Percentiles rank a stretch among this genome's conserved stretches.
Evolutionary conservation across 1,284 basidiomycete genomes (phyloP).

Genomic region (Malassezia globosa): DNA sequence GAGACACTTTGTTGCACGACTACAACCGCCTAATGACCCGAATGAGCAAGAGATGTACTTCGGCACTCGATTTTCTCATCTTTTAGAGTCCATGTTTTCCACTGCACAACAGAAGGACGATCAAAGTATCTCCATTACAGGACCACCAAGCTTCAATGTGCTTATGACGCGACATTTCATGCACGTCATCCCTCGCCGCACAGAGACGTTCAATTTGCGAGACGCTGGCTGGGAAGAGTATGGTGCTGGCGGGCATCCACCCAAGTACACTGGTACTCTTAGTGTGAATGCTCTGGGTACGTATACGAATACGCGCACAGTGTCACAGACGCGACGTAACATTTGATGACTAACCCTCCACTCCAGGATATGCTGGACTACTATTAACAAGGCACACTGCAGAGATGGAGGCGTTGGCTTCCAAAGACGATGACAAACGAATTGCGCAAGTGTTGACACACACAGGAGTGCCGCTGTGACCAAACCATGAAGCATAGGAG

Average conservation of each 20-base stretch:
- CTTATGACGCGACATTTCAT: conserved; percentile 36
- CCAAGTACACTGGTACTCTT: conserved; percentile 18
- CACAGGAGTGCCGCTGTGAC: conserved; percentile 3
- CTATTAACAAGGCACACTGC: conserved; percentile 27
- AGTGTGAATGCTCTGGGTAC: conserved; percentile 32
- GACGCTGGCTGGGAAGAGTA: conserved; percentile 13
- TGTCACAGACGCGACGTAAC: no score
- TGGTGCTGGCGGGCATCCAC: neutral
- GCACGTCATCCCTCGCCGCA: conserved; percentile 36
- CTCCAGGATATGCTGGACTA: conserved; percentile 31
- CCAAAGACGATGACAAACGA: neutral
- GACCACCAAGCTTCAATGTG: conserved; percentile 35
- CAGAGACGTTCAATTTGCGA: conserved; percentile 25
- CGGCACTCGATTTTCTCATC: conserved; percentile 27
- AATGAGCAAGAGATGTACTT: conserved; percentile 24
- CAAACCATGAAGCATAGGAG: no score
- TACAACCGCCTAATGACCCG: conserved; percentile 18
- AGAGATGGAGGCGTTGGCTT: conserved; percentile 25
- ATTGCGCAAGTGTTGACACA: conserved; percentile 6
- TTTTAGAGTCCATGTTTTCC: conserved; percentile 38
- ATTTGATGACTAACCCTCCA: neutral
- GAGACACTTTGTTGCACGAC: conserved; percentile 41
- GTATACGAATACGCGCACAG: no score
- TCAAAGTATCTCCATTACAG: neutral
- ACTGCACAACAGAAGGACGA: conserved; percentile 1